Base-by-base conservation (phyloP, 2,329 filamentous ascomycete genomes). In the Polytolypa hystricis region DNA sequence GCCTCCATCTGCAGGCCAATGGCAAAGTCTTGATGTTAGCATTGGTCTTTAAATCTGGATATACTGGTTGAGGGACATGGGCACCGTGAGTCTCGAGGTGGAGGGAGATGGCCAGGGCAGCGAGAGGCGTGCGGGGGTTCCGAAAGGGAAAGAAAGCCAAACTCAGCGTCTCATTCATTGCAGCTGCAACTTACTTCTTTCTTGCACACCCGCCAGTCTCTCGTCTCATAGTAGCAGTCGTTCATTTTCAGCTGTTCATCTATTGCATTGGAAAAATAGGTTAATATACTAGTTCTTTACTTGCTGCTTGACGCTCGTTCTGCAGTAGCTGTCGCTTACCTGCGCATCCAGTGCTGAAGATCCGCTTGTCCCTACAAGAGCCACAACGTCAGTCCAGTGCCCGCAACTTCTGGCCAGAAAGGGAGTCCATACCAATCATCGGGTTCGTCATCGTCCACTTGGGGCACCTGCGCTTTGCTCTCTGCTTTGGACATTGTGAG, bases 141-240 rank as follows among this genome's bases (percentile, higher is more conserved):
- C 21, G 21, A 25, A n/a, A 7, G 21, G 21, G 21, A n/a, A n/a
- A n/a, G n/a, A n/a, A n/a, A n/a, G n/a, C n/a, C n/a, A n/a, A n/a
- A n/a, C n/a, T n/a, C n/a, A n/a, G n/a, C n/a, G n/a, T n/a, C n/a
- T n/a, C n/a, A n/a, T n/a, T n/a, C n/a, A n/a, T n/a, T n/a, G n/a
- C 21, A 26, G 11, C 32, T 12, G 12, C 16, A n/a, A 65, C 81
- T 67, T 59, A 93, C 89, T 75, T 96, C 89, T 47, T 77, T 70
- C 55, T 82, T 82, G 62, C 91, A 98, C 40, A 73, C 70, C 49
- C 91, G 72, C 89, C 91, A 98, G 57, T 98, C 91, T 58, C 87
- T 94, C 71, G 87, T 94, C 38, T 89, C 85, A 55, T 77, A 94
- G 60, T 93, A 94, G 62, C 91, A 98, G 58, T 96, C 84, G 23